Evolutionary conservation across 1,284 basidiomycete genomes (phyloP), one percentile per base, ranked within the genome.

Genomic region (Marasmius oreades): DNA sequence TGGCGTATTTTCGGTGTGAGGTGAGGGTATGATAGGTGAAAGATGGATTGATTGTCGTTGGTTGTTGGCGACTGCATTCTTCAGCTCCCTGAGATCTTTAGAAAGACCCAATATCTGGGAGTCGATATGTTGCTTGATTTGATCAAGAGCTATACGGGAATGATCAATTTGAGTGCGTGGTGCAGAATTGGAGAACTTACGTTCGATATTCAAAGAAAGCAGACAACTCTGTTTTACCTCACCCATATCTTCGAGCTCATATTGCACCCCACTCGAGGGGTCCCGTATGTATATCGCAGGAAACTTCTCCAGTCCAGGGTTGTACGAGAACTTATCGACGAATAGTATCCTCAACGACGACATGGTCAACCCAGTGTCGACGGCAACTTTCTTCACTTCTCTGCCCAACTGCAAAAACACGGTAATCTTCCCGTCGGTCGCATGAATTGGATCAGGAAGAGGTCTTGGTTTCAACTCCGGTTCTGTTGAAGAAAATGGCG

Each of bases 51-150:
- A 77, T 14, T 77, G 77, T 60, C 77, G 81, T 64, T 77, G 77
- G 66, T 65, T 80, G 65, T 59, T 78, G 56, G 73, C 69, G 53
- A 95, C 82, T 14, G 82, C 78, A 5, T 79, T 76, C 64, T 88
- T 91, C 59, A 99, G 80, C 55, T 98, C 96, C 63, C 95, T 94
- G 69, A 99, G 82, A 62, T 98, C 96, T 62, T 92, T 86, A 14
- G 92, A 85, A n/a, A 99, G 77, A 1, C 77, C 77, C 0, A 88
- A 86, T 57, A 99, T 92, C 62, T 95, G 93, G 3, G 86, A 69
- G 68, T 98, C 96, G 61, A 99, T 95, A 67, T 99, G 96, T 67
- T 97, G 94, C 70, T 97, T 98, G 70, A 99, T 96, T 71, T 99
- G 96, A 71, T 98, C 96, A 53, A 99, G 85, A 12, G 94, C 94